Evolutionary conservation across 305 asterid species (phyloP).

Genomic region (Fraxinus ornus): DNA sequence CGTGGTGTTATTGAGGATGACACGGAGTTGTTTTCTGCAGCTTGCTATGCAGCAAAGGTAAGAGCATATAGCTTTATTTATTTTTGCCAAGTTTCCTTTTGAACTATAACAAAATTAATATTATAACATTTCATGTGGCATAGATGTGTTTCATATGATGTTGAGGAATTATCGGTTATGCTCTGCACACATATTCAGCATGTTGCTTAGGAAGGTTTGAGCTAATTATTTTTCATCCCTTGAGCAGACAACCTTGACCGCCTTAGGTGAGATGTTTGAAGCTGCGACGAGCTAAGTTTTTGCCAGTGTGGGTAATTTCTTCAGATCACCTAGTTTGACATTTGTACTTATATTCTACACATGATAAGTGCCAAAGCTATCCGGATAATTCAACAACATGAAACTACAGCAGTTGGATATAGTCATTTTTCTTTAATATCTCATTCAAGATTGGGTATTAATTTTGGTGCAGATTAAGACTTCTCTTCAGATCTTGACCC

Average conservation of each 20-base stretch:
- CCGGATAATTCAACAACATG: constrained; percentile 49
- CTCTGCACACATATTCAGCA: constrained; percentile 5
- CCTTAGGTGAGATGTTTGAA: constrained; percentile 92
- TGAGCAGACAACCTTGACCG: constrained; percentile 80
- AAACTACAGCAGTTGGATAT: constrained; percentile 26
- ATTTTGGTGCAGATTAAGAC: constrained; percentile 78
- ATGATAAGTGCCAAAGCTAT: background rate
- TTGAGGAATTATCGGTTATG: background rate
- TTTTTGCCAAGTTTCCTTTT: constrained; percentile 12
- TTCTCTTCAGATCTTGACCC: constrained; percentile 84
- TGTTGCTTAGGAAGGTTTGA: constrained; percentile 16
- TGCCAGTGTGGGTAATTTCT: background rate
- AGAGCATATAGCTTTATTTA: constrained; percentile 25
- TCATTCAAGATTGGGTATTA: constrained; percentile 22
- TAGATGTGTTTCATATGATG: background rate
- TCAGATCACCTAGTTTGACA: background rate
- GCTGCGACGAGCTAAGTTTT: constrained; percentile 37
- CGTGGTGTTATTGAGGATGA: constrained; percentile 75
- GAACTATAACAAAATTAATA: background rate
- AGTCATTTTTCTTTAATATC: constrained; percentile 4
- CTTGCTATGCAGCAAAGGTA: constrained; percentile 92
- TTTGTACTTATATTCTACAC: background rate
- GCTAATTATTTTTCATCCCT: constrained; percentile 25
- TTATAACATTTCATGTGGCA: constrained; percentile 9
- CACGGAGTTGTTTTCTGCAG: constrained; percentile 60